Conservation (phyloP, 306 rosid genomes). For the Argentina anserina region DNA sequence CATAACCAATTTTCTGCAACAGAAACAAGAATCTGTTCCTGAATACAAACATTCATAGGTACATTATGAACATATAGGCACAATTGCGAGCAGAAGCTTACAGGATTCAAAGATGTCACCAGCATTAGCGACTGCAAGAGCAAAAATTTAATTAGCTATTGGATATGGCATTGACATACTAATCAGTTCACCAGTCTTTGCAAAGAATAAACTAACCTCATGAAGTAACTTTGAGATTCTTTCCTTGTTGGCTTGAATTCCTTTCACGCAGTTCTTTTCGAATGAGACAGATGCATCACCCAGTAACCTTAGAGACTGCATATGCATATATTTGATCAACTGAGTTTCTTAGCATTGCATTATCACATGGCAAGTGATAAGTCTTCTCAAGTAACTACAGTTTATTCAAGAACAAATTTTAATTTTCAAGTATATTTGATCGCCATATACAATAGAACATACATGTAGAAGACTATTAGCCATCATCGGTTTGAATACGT, state of each 20-base stretch:
- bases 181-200: not conserved
- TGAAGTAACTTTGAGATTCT: slow-evolving; percentile 86
- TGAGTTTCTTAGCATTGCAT: not conserved
- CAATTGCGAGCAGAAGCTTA: slow-evolving; percentile 40
- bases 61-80: not conserved
- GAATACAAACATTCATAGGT: not conserved
- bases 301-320: slow-evolving; percentile 80
- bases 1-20: slow-evolving; percentile 95
- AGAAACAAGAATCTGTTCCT: slow-evolving; percentile 9
- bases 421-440: not conserved
- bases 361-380: not conserved
- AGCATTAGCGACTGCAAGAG: slow-evolving; percentile 91
- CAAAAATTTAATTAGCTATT: slow-evolving; percentile 27
- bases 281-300: slow-evolving; percentile 94
- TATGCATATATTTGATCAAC: not conserved
- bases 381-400: not conserved
- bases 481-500: slow-evolving; percentile 94
- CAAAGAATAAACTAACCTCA: slow-evolving; percentile 56
- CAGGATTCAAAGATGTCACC: slow-evolving; percentile 89
- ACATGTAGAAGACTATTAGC: slow-evolving; percentile 77
- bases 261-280: slow-evolving; percentile 94
- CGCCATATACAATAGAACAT: slow-evolving; percentile 29
- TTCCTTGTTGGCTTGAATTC: slow-evolving; percentile 84
- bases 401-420: not conserved
- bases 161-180: too few species aligned